These are phyloP conservation scores for Eleusine indica DNA, from an alignment of 176 grass and related monocot species.

Conservation along the genomic window DNA sequence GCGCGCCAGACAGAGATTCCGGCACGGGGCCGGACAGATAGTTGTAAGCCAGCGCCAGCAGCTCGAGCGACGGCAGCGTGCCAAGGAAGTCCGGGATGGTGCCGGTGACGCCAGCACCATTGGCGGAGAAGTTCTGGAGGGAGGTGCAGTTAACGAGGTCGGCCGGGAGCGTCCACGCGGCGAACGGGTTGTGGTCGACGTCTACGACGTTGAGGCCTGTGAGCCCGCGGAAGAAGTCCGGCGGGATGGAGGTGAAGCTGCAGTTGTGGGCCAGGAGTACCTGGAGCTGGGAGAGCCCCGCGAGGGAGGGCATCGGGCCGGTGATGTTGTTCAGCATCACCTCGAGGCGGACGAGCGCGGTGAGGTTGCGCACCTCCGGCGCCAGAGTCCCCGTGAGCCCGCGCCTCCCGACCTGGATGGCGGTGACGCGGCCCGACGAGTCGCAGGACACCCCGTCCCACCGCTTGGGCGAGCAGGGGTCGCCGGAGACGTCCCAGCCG, in stretches of 20 bases:
- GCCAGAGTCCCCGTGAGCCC: constrained; percentile 49
- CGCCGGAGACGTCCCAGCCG: constrained; percentile 41
- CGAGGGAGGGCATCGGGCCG: constrained; percentile 60
- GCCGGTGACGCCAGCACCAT: constrained; percentile 56
- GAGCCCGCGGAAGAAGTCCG: constrained; percentile 71
- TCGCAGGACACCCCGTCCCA: constrained; percentile 57
- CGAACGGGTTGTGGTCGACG: constrained; percentile 72
- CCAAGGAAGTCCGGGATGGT: constrained; percentile 58
- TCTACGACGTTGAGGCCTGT: constrained; percentile 35
- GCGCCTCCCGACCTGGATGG: constrained; percentile 48
- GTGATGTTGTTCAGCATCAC: constrained; percentile 51
- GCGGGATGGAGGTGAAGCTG: constrained; percentile 54
- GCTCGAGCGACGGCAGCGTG: constrained; percentile 37
- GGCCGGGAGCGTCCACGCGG: constrained; percentile 49
- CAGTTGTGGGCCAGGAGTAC: constrained; percentile 53
- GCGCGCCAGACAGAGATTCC: constrained; percentile 21
- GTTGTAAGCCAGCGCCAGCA: constrained; percentile 56
- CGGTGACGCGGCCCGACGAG: constrained; percentile 46
- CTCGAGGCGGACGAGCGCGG: constrained; percentile 65
- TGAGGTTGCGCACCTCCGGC: constrained; percentile 65
- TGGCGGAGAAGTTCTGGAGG: constrained; percentile 75
- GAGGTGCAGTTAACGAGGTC: constrained; percentile 28
- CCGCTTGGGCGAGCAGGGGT: constrained; percentile 54
- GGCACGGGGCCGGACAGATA: constrained; percentile 62
- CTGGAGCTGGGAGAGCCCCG: constrained; percentile 53